A percentile compares a stretch with the other conserved stretches of the same genome.
Evolutionary conservation across 2,329 filamentous ascomycete species (phyloP).

Genomic region (Cercospora sojina): DNA sequence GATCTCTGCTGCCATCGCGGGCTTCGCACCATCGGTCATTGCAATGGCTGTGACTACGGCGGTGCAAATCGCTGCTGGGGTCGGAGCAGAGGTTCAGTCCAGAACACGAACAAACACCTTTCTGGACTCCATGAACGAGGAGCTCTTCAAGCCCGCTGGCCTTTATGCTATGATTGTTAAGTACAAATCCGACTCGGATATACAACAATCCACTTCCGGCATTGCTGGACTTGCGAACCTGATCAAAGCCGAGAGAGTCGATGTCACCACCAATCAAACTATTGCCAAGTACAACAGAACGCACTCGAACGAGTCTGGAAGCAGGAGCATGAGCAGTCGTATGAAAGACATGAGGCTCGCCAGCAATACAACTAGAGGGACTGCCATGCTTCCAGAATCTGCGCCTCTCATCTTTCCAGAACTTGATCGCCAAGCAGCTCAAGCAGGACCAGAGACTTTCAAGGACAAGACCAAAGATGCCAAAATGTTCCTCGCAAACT

Average conservation of each 20-base stretch:
- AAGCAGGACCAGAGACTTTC: conserved; percentile 30
- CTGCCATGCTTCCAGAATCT: conserved; percentile 46
- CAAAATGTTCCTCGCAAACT: conserved; percentile 47
- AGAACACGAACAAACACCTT: conserved; percentile 52
- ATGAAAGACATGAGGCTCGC: conserved; percentile 42
- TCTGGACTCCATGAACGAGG: conserved; percentile 56
- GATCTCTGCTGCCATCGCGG: conserved; percentile 39
- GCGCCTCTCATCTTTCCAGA: conserved; percentile 53
- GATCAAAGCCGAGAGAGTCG: conserved; percentile 34
- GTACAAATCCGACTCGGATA: conserved; percentile 33
- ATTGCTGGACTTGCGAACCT: conserved; percentile 14
- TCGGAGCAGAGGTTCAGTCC: conserved; percentile 43
- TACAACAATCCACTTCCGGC: conserved; percentile 13
- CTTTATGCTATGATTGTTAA: conserved; percentile 56
- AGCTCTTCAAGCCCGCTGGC: conserved; percentile 58
- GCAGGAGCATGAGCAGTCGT: conserved; percentile 27
- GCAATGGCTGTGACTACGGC: conserved; percentile 47
- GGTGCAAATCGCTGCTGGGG: conserved; percentile 45
- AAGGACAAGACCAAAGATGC: conserved; percentile 34
- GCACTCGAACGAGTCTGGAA: conserved; percentile 5
- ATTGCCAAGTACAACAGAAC: conserved; percentile 29
- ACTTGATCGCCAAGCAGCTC: conserved; percentile 38
- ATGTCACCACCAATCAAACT: conserved; percentile 40
- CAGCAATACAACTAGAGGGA: conserved; percentile 43
- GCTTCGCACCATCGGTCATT: conserved; percentile 44